phyloP scores from a whole-genome alignment of 2,329 filamentous ascomycete species.

The Macroventuria anomochaeta region DNA sequence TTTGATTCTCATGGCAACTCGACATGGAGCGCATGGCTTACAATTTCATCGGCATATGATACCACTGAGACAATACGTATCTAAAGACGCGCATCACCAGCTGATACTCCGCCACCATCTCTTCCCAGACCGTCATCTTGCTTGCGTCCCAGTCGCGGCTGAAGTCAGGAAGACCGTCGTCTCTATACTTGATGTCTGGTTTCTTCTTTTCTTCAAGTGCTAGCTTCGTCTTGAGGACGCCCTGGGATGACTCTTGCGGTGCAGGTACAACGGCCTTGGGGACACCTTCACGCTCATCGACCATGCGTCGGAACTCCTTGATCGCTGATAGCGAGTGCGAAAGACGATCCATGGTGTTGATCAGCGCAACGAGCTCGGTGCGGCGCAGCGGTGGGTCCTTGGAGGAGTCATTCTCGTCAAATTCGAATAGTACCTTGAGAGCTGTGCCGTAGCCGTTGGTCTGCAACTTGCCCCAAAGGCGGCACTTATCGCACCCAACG shows the following conservation, averaged over 20 bases:
- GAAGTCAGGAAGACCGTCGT: conserved; percentile 53
- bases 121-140: conserved; percentile 60
- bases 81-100: conserved; percentile 68
- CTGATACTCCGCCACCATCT: conserved; percentile 68
- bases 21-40: conserved; percentile 59
- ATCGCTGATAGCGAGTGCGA: conserved; percentile 80
- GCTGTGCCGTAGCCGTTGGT: conserved; percentile 94
- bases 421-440: conserved; percentile 94
- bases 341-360: conserved; percentile 91
- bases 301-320: conserved; percentile 69
- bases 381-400: conserved; percentile 77
- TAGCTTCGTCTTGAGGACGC: conserved; percentile 41
- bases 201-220: conserved; percentile 32
- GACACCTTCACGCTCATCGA: conserved; percentile 50
- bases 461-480: conserved; percentile 97
- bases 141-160: conserved; percentile 49
- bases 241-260: conserved; percentile 32
- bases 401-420: conserved; percentile 70
- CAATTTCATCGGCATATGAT: conserved; percentile 70
- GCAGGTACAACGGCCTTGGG: conserved; percentile 28
- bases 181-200: conserved; percentile 18
- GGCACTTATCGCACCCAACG: conserved; percentile 97
- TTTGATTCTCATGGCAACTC: background rate
- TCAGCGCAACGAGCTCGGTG: conserved; percentile 90
- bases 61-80: conserved; percentile 74